Evolutionary conservation across 1,284 basidiomycete species (phyloP).

Genomic region (Moniliophthora roreri): DNA sequence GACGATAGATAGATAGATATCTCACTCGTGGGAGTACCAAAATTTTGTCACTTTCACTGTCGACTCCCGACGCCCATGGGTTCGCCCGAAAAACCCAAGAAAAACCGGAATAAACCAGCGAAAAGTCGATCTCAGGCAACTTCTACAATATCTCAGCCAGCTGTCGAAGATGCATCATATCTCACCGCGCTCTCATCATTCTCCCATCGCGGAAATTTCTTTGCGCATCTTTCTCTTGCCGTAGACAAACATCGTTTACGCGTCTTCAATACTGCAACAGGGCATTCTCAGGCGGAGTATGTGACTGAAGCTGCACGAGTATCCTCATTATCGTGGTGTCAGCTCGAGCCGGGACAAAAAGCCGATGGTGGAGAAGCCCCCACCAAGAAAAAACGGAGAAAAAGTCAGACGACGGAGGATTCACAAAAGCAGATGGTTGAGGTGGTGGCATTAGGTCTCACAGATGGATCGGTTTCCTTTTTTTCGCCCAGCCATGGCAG

Average conservation of each 20-base stretch:
- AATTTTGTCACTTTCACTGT: constrained; percentile 12
- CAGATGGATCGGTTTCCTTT: constrained; percentile 53
- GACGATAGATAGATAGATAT: background rate
- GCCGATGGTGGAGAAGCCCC: constrained; percentile 28
- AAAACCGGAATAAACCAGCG: constrained; percentile 49
- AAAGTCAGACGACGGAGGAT: constrained; percentile 30
- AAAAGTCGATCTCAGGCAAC: constrained; percentile 54
- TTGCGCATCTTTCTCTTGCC: constrained; percentile 66
- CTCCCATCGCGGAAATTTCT: constrained; percentile 57
- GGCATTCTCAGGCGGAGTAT: constrained; percentile 58
- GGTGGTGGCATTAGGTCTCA: constrained; percentile 55
- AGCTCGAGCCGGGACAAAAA: constrained; percentile 33
- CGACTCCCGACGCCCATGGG: constrained; percentile 29
- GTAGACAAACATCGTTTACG: constrained; percentile 75
- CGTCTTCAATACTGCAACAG: constrained; percentile 60
- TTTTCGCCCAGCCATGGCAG: constrained; percentile 61
- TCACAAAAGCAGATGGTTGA: constrained; percentile 28
- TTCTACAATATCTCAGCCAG: constrained; percentile 59
- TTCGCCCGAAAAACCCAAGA: constrained; percentile 47
- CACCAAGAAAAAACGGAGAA: constrained; percentile 48
- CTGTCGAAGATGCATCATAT: constrained; percentile 47
- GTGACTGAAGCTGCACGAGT: constrained; percentile 57
- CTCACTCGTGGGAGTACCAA: constrained; percentile 13
- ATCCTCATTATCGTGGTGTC: constrained; percentile 53
- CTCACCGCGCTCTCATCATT: constrained; percentile 56